Evolutionary conservation across 108 stramenopile species (phyloP), one percentile per base, ranked within the genome.

Genomic region (Skeletonema menzelii): DNA sequence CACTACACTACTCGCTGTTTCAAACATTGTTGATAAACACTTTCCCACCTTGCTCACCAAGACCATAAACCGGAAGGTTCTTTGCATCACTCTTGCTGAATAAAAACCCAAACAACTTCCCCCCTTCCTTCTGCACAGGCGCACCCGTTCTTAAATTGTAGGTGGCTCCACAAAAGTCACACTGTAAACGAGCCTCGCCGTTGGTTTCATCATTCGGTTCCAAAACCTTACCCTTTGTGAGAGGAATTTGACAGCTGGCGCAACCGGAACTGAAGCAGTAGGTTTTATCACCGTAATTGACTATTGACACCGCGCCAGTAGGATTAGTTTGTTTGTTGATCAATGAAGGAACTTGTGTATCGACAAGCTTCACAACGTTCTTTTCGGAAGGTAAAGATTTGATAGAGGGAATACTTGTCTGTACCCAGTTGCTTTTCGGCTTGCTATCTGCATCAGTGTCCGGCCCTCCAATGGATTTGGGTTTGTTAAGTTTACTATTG

Each of bases 41-140:
- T 56, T 88, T 86, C 26, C 90, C 90, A 53, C 89, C 85, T 72
- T 83, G 81, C 63, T 94, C 92, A 27, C 90, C 92, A 38, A 94
- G 72, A 17, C 75, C 75, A 75, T 91, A 91, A 0, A 86, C 78
- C 11, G 75, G 73, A 40, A 94, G 57, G 12, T 83, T 63, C 22
- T 64, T 82, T 0, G 12, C 47, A 58, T 85, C 64, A 3, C 75
- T 57, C 40, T 79, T 63, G n/a, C 67, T 63, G 31, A 82, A 64
- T 27, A 79, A 73, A 63, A 93, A 85, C 34, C 87, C 87, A 26
- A 94, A 68, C 19, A 91, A 42, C 34, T 88, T 88, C 12, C 77
- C 76, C 5, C 80, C 77, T 14, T 78, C 73, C 24, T 68, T 67
- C 58, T 76, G 71, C 13, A 89, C 71, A 38, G 71, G 76, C 27